Conservation (phyloP, 441 rosid species). For the Gossypium gossypioides region DNA sequence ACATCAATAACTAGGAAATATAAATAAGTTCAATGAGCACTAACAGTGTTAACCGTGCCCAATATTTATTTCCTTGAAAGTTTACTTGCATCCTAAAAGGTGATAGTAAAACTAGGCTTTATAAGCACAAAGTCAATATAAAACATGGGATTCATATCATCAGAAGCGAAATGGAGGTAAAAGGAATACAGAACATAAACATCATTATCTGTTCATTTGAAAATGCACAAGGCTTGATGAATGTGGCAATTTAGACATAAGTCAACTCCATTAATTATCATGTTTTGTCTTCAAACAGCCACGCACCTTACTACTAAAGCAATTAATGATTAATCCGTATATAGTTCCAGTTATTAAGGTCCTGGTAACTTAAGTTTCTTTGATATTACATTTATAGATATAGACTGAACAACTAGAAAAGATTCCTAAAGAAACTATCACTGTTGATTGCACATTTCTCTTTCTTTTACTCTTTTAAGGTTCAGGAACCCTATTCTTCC, state of each 20-base stretch:
- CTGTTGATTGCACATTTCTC: not conserved
- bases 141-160: not conserved
- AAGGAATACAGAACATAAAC: not conserved
- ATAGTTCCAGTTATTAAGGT: not conserved
- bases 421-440: not conserved
- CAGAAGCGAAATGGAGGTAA: not conserved
- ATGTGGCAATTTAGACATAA: not conserved
- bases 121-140: not conserved
- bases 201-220: not conserved
- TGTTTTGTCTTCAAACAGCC: not conserved
- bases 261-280: not conserved
- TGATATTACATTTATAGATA: not conserved
- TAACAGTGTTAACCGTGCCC: not conserved
- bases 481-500: not conserved
- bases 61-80: constrained; percentile 6
- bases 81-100: not conserved
- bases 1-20: not conserved
- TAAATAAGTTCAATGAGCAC: not conserved
- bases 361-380: not conserved
- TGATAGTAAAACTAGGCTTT: not conserved
- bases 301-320: not conserved
- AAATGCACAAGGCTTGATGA: not conserved
- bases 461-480: not conserved
- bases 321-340: not conserved
- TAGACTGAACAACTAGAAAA: not conserved